These are phyloP conservation scores for Zygoascus flipseniorum DNA, from an alignment of 805 yeast species.

Conservation along the genomic window DNA sequence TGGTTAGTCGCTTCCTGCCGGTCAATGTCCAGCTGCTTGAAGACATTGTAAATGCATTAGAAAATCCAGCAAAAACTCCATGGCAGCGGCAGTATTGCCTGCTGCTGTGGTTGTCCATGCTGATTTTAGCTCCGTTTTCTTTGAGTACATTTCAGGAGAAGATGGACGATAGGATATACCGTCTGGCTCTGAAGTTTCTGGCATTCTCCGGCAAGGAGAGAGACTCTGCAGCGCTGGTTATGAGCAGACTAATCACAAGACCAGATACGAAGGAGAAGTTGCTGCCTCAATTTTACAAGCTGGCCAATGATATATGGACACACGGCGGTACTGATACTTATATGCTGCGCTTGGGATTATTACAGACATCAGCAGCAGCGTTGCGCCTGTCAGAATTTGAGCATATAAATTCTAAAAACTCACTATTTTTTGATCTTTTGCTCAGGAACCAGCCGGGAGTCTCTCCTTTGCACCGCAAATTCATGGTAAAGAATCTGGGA, in stretches of 20 bases:
- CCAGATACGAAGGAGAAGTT: constrained; percentile 31
- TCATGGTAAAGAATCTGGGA: constrained; percentile 30
- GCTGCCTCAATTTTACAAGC: constrained; percentile 23
- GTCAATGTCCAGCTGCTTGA: constrained; percentile 49
- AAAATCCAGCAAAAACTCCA: constrained; percentile 5
- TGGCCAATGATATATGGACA: neutral
- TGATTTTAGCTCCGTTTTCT: constrained; percentile 68
- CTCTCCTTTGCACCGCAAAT: constrained; percentile 11
- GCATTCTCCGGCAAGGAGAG: constrained; percentile 49
- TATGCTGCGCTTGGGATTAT: constrained; percentile 31
- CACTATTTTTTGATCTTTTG: neutral
- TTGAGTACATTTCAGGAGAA: constrained; percentile 34
- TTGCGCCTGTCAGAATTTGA: constrained; percentile 1
- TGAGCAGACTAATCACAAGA: constrained; percentile 48
- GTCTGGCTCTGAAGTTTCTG: constrained; percentile 29
- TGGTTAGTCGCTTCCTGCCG: constrained; percentile 48
- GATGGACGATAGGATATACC: constrained; percentile 30
- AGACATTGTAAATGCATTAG: constrained; percentile 26
- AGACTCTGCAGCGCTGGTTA: constrained; percentile 41
- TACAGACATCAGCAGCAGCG: constrained; percentile 35
- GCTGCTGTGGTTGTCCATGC: constrained; percentile 63
- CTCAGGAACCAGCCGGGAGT: neutral
- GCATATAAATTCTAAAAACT: neutral
- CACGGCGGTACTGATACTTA: neutral
- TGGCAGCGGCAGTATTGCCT: constrained; percentile 46